Conservation (phyloP, 2,329 filamentous ascomycete genomes). For the Pseudopyricularia javanii region DNA sequence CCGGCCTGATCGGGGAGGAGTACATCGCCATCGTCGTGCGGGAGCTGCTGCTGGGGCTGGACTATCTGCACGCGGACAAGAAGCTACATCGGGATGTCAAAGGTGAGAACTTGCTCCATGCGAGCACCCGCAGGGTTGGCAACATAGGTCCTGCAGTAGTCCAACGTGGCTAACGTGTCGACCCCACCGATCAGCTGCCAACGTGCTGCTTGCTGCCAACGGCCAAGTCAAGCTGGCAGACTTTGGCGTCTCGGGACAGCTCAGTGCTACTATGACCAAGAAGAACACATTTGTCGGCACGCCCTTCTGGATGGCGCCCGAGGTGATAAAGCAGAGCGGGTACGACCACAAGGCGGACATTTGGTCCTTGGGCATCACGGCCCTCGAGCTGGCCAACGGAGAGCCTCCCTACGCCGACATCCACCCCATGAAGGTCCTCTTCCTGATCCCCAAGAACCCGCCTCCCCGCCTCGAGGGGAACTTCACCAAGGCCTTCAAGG, state of each 20-base stretch:
- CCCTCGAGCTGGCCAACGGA: constrained; percentile 79
- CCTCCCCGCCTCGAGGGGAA: constrained; percentile 71
- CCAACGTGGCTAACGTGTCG: background rate
- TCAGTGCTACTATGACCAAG: constrained; percentile 97
- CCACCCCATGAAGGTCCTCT: constrained; percentile 96
- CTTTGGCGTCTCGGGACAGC: constrained; percentile 91
- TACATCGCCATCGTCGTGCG: constrained; percentile 94
- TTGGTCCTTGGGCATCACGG: constrained; percentile 92
- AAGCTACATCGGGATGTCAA: constrained; percentile 97
- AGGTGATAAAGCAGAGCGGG: constrained; percentile 96
- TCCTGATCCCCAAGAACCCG: constrained; percentile 89
- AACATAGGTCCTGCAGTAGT: background rate
- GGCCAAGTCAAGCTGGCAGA: constrained; percentile 96
- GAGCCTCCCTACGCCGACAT: constrained; percentile 94
- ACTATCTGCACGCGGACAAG: constrained; percentile 89
- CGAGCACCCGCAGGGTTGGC: background rate
- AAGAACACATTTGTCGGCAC: constrained; percentile 99
- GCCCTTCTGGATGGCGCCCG: constrained; percentile 98
- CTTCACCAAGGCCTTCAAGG: constrained; percentile 73
- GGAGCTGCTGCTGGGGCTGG: constrained; percentile 78
- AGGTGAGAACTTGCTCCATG: constrained; percentile 35
- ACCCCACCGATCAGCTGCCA: constrained; percentile 53
- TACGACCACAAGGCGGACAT: constrained; percentile 98
- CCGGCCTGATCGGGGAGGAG: constrained; percentile 79
- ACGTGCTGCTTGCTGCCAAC: constrained; percentile 76